A percentile compares a stretch with the other conserved stretches of the same genome.
Evolutionary conservation across 768 basidiomycete genomes (phyloP).

Genomic region (Boletus pseudo-olivaceus): DNA sequence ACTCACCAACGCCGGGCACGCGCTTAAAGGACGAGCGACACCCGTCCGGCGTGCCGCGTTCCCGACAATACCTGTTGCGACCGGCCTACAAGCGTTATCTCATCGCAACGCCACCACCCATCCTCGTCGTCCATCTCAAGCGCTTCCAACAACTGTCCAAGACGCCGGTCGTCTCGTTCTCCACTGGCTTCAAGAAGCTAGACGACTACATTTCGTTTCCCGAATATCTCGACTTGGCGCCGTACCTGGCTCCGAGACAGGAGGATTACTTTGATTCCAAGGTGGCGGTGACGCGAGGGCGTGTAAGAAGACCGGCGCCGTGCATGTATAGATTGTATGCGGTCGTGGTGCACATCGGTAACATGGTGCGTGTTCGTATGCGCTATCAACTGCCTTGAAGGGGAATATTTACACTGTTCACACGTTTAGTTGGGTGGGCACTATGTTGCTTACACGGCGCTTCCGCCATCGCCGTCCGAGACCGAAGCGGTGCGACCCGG

Average conservation of each 20-base stretch:
- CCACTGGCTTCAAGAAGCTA: conserved; percentile 79
- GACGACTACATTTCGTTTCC: conserved; percentile 93
- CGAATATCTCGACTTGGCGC: conserved; percentile 76
- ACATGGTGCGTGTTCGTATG: conserved; percentile 57
- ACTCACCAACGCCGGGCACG: conserved; percentile 17
- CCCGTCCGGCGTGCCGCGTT: conserved; percentile 32
- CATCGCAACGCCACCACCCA: conserved; percentile 78
- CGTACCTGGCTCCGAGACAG: conserved; percentile 80
- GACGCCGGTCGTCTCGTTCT: conserved; percentile 57
- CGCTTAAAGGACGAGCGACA: conserved; percentile 35
- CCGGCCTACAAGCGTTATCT: conserved; percentile 94
- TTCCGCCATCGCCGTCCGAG: conserved; percentile 42
- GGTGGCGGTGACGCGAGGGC: conserved; percentile 21
- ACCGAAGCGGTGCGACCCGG: not conserved
- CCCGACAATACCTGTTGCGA: conserved; percentile 68
- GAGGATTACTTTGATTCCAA: conserved; percentile 62
- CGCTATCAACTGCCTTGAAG: not conserved
- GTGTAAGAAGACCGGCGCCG: conserved; percentile 27
- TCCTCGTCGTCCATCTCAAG: conserved; percentile 91
- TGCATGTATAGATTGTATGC: conserved; percentile 73
- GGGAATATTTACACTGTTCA: not conserved
- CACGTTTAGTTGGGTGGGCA: conserved; percentile 73
- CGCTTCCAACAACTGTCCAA: conserved; percentile 86
- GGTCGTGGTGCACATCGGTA: conserved; percentile 83
- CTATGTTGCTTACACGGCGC: conserved; percentile 81